Base-by-base conservation (phyloP, 495 filamentous ascomycete genomes). In the Cudoniella acicularis region DNA sequence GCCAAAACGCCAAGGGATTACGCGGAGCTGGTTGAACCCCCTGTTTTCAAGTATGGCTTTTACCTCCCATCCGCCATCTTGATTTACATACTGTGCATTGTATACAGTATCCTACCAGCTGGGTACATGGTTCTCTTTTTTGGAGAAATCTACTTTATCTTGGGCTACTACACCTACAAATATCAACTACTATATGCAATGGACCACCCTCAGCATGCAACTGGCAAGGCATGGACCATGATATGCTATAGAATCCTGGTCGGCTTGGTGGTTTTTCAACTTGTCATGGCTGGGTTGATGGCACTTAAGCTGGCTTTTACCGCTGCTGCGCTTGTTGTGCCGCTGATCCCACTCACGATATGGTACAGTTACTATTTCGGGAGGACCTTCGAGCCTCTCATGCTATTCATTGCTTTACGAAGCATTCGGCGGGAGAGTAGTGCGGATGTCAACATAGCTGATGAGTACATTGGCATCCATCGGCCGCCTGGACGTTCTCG, bases 141-240 rank as follows among this genome's bases (percentile, higher is more conserved):
- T 49, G 95, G 95, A 8, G 74, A 96, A 47, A 72, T 88, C 10
- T 99, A 97, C 70, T 99, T 98, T 66, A 74, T 83, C 13, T 79
- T 97, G 42, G 95, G 95, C 23, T 87, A 90, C 64, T 96, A 93
- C 67, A 92, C 91, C 24, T 96, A 98, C 81, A 99, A 99, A 70
- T 98, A 98, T 67, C 95, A 98, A 72, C 79, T 99, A 4, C 77
- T 99, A 3, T 99, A 98, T 70, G 91, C 95, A 10, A 98, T 99
- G 95, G 92, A 98, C 69, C 92, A 98, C 67, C 87, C 89, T 6
- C 92, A 96, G 59, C 92, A 98, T 68, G 92, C 94, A 3, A 97
- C 94, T 0, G 95, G 95, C 26, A 83, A 85, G 57, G 92, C 92
- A 1, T 99, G 95, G 95, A 82, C 86, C 20, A 94, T 98, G 78